Evolutionary conservation across 2,329 filamentous ascomycete genomes (phyloP).

Genomic region (Chaetomiaceae sp.): DNA sequence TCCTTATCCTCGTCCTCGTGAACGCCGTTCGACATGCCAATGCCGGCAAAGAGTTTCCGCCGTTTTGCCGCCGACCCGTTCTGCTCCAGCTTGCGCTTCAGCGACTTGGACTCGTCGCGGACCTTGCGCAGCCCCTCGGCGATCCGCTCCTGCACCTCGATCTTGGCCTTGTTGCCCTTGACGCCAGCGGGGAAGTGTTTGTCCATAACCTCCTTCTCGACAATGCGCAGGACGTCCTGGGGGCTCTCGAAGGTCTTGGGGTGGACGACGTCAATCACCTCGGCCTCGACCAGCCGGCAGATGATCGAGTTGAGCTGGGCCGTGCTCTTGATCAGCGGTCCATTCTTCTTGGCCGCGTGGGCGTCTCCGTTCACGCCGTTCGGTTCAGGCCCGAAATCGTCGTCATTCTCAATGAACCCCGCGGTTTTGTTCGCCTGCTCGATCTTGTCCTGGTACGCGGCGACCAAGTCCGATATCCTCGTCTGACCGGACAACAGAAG

Average conservation of each 20-base stretch:
- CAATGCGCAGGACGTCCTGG: slow-evolving; percentile 55
- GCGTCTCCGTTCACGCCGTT: slow-evolving; percentile 33
- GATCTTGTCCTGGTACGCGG: slow-evolving; percentile 49
- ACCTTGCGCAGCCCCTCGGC: slow-evolving; percentile 49
- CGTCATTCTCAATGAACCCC: slow-evolving; percentile 22
- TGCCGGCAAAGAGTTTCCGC: slow-evolving; percentile 51
- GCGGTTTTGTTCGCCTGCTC: slow-evolving; percentile 25
- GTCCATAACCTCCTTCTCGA: slow-evolving; percentile 59
- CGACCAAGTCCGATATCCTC: slow-evolving; percentile 63
- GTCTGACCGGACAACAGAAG: slow-evolving; percentile 75
- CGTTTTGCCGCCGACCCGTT: slow-evolving; percentile 44
- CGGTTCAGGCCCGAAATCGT: slow-evolving; percentile 26
- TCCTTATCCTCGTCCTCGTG: slow-evolving; percentile 41
- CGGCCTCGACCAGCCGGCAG: slow-evolving; percentile 55
- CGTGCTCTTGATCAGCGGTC: slow-evolving; percentile 40
- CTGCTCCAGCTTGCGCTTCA: slow-evolving; percentile 50
- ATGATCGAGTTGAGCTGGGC: slow-evolving; percentile 48
- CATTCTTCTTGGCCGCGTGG: slow-evolving; percentile 34
- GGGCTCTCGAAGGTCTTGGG: slow-evolving; percentile 55
- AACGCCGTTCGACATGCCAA: slow-evolving; percentile 34
- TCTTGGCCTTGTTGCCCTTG: slow-evolving; percentile 62
- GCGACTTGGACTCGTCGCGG: slow-evolving; percentile 46
- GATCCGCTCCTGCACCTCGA: slow-evolving; percentile 56
- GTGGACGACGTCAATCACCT: slow-evolving; percentile 63
- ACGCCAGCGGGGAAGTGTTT: slow-evolving; percentile 49